Conservation (phyloP, 371 early-diverging fungal species). For the Lichtheimia ornata region DNA sequence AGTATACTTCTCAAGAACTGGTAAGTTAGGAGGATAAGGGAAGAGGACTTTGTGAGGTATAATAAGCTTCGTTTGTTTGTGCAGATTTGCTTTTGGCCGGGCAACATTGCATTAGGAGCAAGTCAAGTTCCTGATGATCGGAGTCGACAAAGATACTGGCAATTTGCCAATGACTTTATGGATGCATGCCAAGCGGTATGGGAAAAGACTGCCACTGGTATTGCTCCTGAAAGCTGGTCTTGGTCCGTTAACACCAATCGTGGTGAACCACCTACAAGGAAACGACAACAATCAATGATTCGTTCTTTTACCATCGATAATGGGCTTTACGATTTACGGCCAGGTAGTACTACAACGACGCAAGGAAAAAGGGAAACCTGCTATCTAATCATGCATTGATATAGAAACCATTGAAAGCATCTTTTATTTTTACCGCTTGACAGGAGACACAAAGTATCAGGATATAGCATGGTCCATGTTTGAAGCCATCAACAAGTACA, state of each 20-base stretch:
- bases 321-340: constrained; percentile 50
- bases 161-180: constrained; percentile 31
- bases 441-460: constrained; percentile 52
- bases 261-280: background rate
- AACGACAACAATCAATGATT: constrained; percentile 3
- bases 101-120: constrained; percentile 36
- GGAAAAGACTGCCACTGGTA: constrained; percentile 25
- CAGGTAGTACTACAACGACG: constrained; percentile 6
- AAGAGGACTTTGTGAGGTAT: background rate
- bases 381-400: no score
- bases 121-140: constrained; percentile 11
- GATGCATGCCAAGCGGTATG: constrained; percentile 31
- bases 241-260: constrained; percentile 14
- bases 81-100: constrained; percentile 47
- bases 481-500: constrained; percentile 59
- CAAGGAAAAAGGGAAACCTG: no score
- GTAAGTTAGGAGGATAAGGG: constrained; percentile 12
- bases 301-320: constrained; percentile 18
- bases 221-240: constrained; percentile 38
- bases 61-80: background rate
- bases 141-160: constrained; percentile 12
- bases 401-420: constrained; percentile 25
- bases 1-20: constrained; percentile 32
- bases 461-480: constrained; percentile 66
- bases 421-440: constrained; percentile 73